Evolutionary conservation across 805 yeast genomes (phyloP), one percentile per base, ranked within the genome.

Genomic region (Starmerella etchellsii): DNA sequence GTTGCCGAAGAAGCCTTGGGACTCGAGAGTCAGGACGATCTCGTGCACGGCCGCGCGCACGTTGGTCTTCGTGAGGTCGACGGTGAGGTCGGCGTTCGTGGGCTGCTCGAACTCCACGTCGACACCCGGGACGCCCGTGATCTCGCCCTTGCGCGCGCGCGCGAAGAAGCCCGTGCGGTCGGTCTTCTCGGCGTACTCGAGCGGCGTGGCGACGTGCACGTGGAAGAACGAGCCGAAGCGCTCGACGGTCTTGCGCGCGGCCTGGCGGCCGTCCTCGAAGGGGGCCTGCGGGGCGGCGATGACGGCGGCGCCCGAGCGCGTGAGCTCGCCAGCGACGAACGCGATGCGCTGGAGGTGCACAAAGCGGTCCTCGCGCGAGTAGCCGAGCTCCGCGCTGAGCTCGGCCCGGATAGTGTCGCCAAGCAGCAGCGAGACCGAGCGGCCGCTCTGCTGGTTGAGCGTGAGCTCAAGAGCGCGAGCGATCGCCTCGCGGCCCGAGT

Each of bases 281-380:
- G 70, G 65, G 23, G 76, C 71, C 42, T 65, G 59, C 39, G 76
- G 70, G 14, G 78, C 73, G 37, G 81, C 71, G 49, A 87, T 80
- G 31, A 88, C 88, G 52, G 94, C 97, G 9, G 94, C 67, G 42
- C 96, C 96, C n/a, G 95, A 74, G 58, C 82, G 76, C 32, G 80
- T 79, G 51, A 84, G 67, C 63, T 85, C 88, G 43, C 76, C 70
- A 34, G 81, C 71, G 43, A 81, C 74, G 53, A 73, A 77, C 4
- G 80, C 72, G 46, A 76, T 70, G 32, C 54, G 71, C 62, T 54
- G 69, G 50, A 54, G 59, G 53, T 65, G 62, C 48, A 54, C 60
- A 54, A 54, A 58, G 23, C 69, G 56, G 52, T 64, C 67, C 29
- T 56, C 54, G 21, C 58, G 58, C 23, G 61, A 50, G 53, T 59